phyloP scores from a whole-genome alignment of 495 filamentous ascomycete species.

The Pseudomonodictys pantanalensis region DNA sequence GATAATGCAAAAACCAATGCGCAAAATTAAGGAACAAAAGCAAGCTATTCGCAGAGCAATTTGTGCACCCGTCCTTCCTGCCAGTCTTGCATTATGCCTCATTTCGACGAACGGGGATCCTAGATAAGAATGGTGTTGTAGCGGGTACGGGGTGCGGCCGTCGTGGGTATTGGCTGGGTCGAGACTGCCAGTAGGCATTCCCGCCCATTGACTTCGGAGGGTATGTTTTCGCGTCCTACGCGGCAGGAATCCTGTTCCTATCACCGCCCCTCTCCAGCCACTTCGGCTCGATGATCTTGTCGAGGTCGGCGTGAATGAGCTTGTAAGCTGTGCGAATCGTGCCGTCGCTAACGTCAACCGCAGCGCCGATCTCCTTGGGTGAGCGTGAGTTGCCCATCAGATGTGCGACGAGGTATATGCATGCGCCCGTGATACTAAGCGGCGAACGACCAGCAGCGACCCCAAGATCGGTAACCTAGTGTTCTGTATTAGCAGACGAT shows the following conservation, averaged over 20 bases:
- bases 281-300: slow-evolving; percentile 69
- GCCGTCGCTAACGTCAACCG: slow-evolving; percentile 88
- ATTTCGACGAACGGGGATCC: no score
- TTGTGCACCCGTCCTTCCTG: no score
- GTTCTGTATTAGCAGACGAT: slow-evolving; percentile 51
- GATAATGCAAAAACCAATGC: no score
- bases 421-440: slow-evolving; percentile 87
- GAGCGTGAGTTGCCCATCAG: slow-evolving; percentile 73
- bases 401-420: slow-evolving; percentile 90
- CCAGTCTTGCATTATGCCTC: no score
- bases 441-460: slow-evolving; percentile 90
- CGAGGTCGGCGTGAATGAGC: slow-evolving; percentile 68
- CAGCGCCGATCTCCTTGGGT: slow-evolving; percentile 76
- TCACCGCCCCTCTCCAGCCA: slow-evolving; percentile 73
- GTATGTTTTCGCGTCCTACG: no score
- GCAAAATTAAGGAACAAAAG: no score
- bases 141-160: background rate
- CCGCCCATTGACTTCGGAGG: no score
- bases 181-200: background rate
- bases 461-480: slow-evolving; percentile 66
- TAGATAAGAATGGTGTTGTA: no score
- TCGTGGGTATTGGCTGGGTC: background rate
- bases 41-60: no score
- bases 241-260: slow-evolving; percentile 61
- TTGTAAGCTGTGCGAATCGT: slow-evolving; percentile 96